A percentile compares a stretch with the other conserved stretches of the same genome.
Conservation (phyloP, 345 rosid species). For the Atalantia buxifolia region DNA sequence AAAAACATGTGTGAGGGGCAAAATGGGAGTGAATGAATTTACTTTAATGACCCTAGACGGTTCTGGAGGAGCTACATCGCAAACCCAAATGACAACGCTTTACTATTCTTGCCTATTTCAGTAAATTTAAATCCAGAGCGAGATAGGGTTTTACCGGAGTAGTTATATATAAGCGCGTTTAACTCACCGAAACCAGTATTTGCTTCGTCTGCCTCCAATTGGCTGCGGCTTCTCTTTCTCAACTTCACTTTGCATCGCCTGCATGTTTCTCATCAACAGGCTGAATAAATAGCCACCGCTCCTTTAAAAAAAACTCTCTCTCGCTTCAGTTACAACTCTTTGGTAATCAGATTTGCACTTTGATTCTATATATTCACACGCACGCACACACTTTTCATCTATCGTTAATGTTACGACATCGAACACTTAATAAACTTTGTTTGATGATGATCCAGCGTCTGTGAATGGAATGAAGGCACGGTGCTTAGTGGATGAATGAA, state of each 20-base stretch:
- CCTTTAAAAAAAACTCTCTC: neutral
- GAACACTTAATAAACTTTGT: neutral
- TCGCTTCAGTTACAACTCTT: neutral
- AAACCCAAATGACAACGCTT: neutral
- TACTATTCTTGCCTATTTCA: neutral
- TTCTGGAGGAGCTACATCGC: neutral
- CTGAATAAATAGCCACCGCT: neutral
- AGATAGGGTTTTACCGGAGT: conserved; percentile 2
- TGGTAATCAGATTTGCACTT: neutral
- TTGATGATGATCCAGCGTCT: neutral
- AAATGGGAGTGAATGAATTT: neutral
- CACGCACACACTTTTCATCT: too few relatives aligned
- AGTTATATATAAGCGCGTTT: neutral
- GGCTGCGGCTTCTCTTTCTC: neutral
- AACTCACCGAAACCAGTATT: neutral
- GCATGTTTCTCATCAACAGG: neutral
- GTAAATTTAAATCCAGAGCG: neutral
- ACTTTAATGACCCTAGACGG: neutral
- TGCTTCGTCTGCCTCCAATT: neutral
- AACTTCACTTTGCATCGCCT: neutral
- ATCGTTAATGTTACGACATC: too few relatives aligned
- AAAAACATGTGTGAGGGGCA: too few relatives aligned
- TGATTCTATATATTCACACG: too few relatives aligned
- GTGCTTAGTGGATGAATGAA: neutral
- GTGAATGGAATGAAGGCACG: neutral